Conservation (phyloP, 192 early-diverging fungal species). For the Rhizoclosmatium sp. region DNA sequence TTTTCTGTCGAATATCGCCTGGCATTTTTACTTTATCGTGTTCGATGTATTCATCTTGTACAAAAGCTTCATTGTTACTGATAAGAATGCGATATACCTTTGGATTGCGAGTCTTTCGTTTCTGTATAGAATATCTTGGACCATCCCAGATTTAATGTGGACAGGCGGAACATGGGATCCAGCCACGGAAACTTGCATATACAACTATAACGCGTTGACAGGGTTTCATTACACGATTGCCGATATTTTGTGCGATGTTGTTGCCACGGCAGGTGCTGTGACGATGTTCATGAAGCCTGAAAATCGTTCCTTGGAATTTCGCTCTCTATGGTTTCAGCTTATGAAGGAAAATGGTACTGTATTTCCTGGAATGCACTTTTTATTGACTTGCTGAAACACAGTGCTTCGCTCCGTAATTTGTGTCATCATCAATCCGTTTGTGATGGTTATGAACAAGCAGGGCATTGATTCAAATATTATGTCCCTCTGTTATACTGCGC, state of each 20-base stretch:
- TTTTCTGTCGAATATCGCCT: not conserved
- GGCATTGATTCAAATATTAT: not conserved
- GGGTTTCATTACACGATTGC: slow-evolving; percentile 15
- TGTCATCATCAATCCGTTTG: not conserved
- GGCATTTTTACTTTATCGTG: not conserved
- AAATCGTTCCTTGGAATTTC: not conserved
- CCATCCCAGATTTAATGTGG: not conserved
- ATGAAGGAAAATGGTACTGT: not conserved
- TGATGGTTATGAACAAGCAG: not conserved
- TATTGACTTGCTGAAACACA: too few relatives aligned
- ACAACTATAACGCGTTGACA: not conserved
- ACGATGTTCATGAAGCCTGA: not conserved
- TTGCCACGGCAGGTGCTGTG: not conserved
- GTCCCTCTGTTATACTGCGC: not conserved
- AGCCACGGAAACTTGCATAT: not conserved
- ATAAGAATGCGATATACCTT: not conserved
- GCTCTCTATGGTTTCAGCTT: not conserved
- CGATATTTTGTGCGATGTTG: not conserved
- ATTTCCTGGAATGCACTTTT: not conserved
- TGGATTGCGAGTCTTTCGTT: not conserved
- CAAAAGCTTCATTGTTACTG: not conserved
- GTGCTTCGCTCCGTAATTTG: not conserved
- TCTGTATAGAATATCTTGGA: not conserved
- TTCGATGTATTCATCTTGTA: not conserved
- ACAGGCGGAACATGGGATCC: not conserved